Evolutionary conservation across 1,284 basidiomycete species (phyloP), one percentile per base, ranked within the genome.

Genomic region (Stygiomarasmius scandens): DNA sequence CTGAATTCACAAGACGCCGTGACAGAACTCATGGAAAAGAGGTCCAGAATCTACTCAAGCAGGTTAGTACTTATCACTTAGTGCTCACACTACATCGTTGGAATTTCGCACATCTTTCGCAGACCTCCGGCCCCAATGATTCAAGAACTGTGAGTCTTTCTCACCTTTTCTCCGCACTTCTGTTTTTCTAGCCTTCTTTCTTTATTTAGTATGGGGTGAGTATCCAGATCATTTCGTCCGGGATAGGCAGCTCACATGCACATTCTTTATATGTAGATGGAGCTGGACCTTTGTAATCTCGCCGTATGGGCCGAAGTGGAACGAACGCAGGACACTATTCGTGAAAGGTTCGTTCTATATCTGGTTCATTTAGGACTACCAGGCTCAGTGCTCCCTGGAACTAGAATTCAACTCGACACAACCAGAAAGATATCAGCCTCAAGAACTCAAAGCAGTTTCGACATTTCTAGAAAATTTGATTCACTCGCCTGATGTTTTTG

Each of bases 1-100:
- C 29, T 59, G 24, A 46, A 54, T 29, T 43, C 38, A 8, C 25
- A 50, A 11, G 49, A 59, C n/a, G 47, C 38, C 2, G 54, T 32
- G 2, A 43, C 20, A 19, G 58, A 59, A n/a, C 32, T 59, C 16
- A 22, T 59, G 25, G 58, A 59, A 8, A 54, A 55, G 43, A 29
- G 58, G 25, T 54, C 53, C 22, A 24, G 23, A 32, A 51, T 55
- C 16, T 55, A 59, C 34, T 59, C 58, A n/a, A 51, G 58, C 54
- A 25, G 48, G 58, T 32, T 6, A 5, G 29, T 32, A 32, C 12
- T 5, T 12, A n/a, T n/a, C n/a, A n/a, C n/a, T n/a, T n/a, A n/a
- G n/a, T n/a, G n/a, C n/a, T n/a, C n/a, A n/a, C n/a, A n/a, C n/a
- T n/a, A n/a, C n/a, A n/a, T 12, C 22, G 45, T 20, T 11, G 20